Conservation (phyloP, 2,329 filamentous ascomycete species). For the Fusarium circinatum region DNA sequence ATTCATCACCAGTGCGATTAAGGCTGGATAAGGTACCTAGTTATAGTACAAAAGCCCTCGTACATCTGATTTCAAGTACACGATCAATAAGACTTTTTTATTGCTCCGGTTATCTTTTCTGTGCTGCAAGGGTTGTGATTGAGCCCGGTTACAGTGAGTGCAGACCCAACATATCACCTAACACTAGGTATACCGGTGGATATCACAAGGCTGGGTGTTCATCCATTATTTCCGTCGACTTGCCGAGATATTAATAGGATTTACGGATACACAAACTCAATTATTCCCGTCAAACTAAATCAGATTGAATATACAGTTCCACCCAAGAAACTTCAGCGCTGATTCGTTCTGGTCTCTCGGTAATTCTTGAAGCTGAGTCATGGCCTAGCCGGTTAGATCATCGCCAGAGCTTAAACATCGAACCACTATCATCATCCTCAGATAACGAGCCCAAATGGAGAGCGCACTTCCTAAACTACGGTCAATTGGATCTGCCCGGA, state of each 20-base stretch:
- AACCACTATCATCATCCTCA: slow-evolving; percentile 21
- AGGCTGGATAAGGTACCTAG: not conserved
- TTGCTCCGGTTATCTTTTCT: not conserved
- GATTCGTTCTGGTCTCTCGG: not conserved
- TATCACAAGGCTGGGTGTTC: not conserved
- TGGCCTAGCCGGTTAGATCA: not conserved
- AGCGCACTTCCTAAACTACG: slow-evolving; percentile 36
- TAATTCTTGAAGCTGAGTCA: slow-evolving; percentile 11
- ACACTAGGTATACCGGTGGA: too few species aligned
- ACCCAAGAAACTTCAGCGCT: slow-evolving; percentile 6
- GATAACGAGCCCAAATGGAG: slow-evolving; percentile 39
- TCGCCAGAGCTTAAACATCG: slow-evolving; percentile 11
- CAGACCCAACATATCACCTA: not conserved
- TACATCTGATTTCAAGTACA: not conserved
- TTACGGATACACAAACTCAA: not conserved
- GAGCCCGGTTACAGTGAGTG: not conserved
- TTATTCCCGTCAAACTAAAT: not conserved
- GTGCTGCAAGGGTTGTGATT: not conserved
- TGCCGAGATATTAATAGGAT: not conserved
- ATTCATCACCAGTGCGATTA: not conserved
- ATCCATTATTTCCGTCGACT: not conserved
- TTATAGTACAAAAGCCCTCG: not conserved
- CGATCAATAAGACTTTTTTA: not conserved
- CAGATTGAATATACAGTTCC: not conserved
- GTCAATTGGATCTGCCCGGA: slow-evolving; percentile 25